Evolutionary conservation across 1,139 yeast genomes (phyloP).

Genomic region (Candida buenavistaensis): DNA sequence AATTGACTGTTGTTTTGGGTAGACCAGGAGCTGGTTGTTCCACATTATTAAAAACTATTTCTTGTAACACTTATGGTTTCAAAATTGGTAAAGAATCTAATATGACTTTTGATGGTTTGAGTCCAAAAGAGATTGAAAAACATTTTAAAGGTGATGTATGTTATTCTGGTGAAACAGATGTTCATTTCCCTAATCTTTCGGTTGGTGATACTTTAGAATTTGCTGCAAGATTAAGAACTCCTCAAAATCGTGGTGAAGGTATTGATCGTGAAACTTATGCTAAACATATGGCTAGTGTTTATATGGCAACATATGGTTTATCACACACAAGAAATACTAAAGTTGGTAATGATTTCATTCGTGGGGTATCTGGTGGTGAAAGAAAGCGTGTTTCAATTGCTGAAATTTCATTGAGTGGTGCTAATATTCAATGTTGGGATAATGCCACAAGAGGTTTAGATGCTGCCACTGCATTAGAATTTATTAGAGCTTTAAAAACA

Average conservation of each 20-base stretch:
- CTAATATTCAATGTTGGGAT: slow-evolving; percentile 57
- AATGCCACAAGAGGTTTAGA: slow-evolving; percentile 64
- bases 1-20: slow-evolving; percentile 36
- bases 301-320: slow-evolving; percentile 44
- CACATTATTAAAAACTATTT: slow-evolving; percentile 33
- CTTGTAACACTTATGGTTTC: slow-evolving; percentile 46
- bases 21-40: slow-evolving; percentile 41
- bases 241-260: slow-evolving; percentile 35
- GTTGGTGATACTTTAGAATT: slow-evolving; percentile 53
- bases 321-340: slow-evolving; percentile 34
- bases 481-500: slow-evolving; percentile 64
- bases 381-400: slow-evolving; percentile 47
- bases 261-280: slow-evolving; percentile 41
- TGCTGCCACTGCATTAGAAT: slow-evolving; percentile 68
- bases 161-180: slow-evolving; percentile 54
- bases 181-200: slow-evolving; percentile 53
- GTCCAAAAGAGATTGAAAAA: slow-evolving; percentile 42
- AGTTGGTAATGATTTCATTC: slow-evolving; percentile 37
- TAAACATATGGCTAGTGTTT: slow-evolving; percentile 41
- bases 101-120: slow-evolving; percentile 34
- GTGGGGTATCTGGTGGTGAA: slow-evolving; percentile 48
- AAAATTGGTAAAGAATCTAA: slow-evolving; percentile 45
- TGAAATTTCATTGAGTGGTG: slow-evolving; percentile 39
- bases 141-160: slow-evolving; percentile 52
- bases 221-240: slow-evolving; percentile 44